Evolutionary conservation across 768 basidiomycete genomes (phyloP).

Genomic region (Leccinum uliginosum): DNA sequence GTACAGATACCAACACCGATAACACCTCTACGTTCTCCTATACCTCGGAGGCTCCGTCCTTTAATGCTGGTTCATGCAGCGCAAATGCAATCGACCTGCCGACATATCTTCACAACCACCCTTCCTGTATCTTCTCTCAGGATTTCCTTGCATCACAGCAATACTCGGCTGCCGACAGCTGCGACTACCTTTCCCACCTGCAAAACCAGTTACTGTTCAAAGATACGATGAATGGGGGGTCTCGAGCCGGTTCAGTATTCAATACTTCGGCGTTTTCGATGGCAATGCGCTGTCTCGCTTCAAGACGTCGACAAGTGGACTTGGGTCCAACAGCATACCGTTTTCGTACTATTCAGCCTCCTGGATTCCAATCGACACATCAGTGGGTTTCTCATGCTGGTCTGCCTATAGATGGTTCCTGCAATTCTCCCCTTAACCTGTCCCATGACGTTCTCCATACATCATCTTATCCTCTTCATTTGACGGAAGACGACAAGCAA

Average conservation of each 20-base stretch:
- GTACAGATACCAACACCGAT: background rate
- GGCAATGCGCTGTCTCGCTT: conserved; percentile 30
- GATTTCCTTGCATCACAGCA: conserved; percentile 10
- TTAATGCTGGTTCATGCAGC: background rate
- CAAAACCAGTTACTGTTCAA: conserved; percentile 13
- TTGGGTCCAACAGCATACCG: conserved; percentile 12
- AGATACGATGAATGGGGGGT: conserved; percentile 8
- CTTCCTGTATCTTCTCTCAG: conserved; percentile 3
- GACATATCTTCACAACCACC: conserved; percentile 6
- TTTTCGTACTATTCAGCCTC: conserved; percentile 9
- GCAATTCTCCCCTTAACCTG: conserved; percentile 18
- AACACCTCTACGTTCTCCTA: conserved; percentile 2
- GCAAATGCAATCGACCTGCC: background rate
- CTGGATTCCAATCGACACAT: conserved; percentile 15
- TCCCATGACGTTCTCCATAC: conserved; percentile 29
- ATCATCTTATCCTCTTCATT: conserved; percentile 24
- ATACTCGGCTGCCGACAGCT: background rate
- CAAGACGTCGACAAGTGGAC: conserved; percentile 25
- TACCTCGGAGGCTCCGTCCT: conserved; percentile 5
- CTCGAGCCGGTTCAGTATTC: conserved; percentile 10
- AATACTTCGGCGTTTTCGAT: conserved; percentile 22
- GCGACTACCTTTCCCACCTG: conserved; percentile 13
- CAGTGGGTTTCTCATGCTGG: conserved; percentile 14
- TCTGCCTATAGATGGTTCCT: conserved; percentile 1
- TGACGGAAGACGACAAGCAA: conserved; percentile 14